Base-by-base conservation (phyloP, 1,284 basidiomycete genomes). In the Irpex sp. region DNA sequence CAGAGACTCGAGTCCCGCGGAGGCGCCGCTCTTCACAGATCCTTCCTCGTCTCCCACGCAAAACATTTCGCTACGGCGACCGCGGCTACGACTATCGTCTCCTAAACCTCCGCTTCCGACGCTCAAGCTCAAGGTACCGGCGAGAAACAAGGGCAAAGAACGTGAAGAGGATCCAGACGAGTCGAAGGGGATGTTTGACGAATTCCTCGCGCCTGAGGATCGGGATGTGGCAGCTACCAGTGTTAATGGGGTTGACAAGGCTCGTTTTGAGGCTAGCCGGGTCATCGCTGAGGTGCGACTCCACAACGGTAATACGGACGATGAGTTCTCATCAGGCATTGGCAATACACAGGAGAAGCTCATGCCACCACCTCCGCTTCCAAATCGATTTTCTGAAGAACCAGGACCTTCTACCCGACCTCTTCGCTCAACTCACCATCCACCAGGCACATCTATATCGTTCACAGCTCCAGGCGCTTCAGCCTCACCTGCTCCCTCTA, bases 191-290 rank as follows among this genome's bases (percentile, higher is more conserved):
- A 80, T 95, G 62, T 94, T 97, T 75, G 91, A 96, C 62, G 92
- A 95, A 47, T 79, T 96, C 61, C 79, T 98, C 59, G 76, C 75
- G 15, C 79, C 82, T 0, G 79, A 82, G 13, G 92, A 98, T 60
- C 87, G 94, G 33, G 92, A 95, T 72, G 91, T 84, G 33, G 77
- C 81, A 17, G 88, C 86, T 67, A 95, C 95, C n/a, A 74, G 77
- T 4, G 86, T 95, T 46, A 74, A 76, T 1, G 75, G 77, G n/a
- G 71, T 73, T 7, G 97, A 99, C 74, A 90, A 92, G 70, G 75
- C 83, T 58, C 81, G 85, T 50, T 98, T 94, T 72, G 91, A 96
- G 66, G 81, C 80, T 65, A 92, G 90, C 69, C 83, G 89, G 60
- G 70, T 80, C 47, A 74, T 80, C 11, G 92, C 93, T 36, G 94